phyloP scores from a whole-genome alignment of 805 yeast species.

The Cyberlindnera lachancei region DNA sequence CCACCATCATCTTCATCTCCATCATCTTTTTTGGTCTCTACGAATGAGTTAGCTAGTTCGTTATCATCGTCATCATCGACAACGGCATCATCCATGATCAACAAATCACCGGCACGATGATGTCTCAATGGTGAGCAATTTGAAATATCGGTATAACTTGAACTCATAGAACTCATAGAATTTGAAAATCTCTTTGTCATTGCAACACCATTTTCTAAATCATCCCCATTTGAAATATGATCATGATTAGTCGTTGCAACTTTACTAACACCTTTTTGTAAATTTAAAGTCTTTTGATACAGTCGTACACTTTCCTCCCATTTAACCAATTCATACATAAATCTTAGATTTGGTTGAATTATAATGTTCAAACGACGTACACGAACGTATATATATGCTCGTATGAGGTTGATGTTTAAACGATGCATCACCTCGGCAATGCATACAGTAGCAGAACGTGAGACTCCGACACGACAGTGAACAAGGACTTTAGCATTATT shows the following conservation, averaged over 20 bases:
- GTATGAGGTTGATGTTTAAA: conserved; percentile 53
- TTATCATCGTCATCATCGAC: conserved; percentile 1
- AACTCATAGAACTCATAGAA: conserved; percentile 11
- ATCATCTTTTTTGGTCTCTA: too few species aligned
- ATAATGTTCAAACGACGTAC: conserved; percentile 86
- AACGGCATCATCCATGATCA: conserved; percentile 8
- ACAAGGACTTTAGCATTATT: conserved; percentile 53
- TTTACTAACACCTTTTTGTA: neutral
- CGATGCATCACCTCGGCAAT: conserved; percentile 92
- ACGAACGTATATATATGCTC: conserved; percentile 83
- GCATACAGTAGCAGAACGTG: conserved; percentile 90
- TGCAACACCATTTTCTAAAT: conserved; percentile 1
- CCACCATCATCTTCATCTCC: conserved; percentile 9
- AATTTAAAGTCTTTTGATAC: neutral
- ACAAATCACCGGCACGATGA: conserved; percentile 3
- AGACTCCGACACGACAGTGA: conserved; percentile 94
- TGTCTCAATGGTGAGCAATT: conserved; percentile 2
- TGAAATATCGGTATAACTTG: conserved; percentile 6
- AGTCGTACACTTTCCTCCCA: conserved; percentile 38
- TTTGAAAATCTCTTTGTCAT: conserved; percentile 7
- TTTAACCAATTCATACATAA: conserved; percentile 83
- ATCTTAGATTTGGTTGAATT: conserved; percentile 87
- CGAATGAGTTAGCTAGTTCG: too few species aligned
- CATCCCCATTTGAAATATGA: too few species aligned
- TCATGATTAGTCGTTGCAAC: neutral